Percentiles rank a stretch among this genome's conserved stretches.
Conservation (phyloP, 192 early-diverging fungal genomes). For the Coemansia sp. region DNA sequence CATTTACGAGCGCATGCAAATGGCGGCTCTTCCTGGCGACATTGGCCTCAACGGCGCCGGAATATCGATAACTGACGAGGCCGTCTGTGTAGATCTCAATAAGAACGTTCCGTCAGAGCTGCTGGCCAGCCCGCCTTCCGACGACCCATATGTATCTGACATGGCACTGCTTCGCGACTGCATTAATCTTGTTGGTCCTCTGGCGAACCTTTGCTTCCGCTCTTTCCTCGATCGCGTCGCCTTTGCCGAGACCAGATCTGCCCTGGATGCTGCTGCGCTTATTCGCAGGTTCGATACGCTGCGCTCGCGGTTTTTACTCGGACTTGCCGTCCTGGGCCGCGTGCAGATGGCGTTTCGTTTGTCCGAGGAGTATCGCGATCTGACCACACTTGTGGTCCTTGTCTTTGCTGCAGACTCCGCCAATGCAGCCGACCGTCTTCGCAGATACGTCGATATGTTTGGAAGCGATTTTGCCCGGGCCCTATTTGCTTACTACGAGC, state of each 20-base stretch:
- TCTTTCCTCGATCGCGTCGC: constrained; percentile 35
- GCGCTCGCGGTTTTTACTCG: constrained; percentile 34
- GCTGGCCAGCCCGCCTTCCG: neutral
- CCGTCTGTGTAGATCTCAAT: constrained; percentile 12
- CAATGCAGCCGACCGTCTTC: constrained; percentile 32
- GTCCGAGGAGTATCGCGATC: constrained; percentile 47
- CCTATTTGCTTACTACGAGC: constrained; percentile 48
- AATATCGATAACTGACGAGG: constrained; percentile 25
- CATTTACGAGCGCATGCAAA: constrained; percentile 35
- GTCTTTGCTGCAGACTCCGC: constrained; percentile 25
- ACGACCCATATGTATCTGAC: constrained; percentile 30
- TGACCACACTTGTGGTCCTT: constrained; percentile 33
- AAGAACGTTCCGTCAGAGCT: neutral
- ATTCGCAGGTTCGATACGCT: constrained; percentile 24
- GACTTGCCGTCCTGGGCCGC: constrained; percentile 37
- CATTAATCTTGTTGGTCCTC: constrained; percentile 35
- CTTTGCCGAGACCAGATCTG: neutral
- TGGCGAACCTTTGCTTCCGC: constrained; percentile 44
- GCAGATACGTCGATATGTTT: constrained; percentile 24
- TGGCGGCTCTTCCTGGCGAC: constrained; percentile 25
- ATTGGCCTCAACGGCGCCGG: constrained; percentile 6
- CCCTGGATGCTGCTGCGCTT: constrained; percentile 9
- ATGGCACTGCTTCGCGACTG: constrained; percentile 35
- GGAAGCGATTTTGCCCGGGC: constrained; percentile 33
- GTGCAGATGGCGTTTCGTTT: constrained; percentile 36